These are phyloP conservation scores for Hypocreales sp. DNA, from an alignment of 2,329 filamentous ascomycete species.

Conservation along the genomic window DNA sequence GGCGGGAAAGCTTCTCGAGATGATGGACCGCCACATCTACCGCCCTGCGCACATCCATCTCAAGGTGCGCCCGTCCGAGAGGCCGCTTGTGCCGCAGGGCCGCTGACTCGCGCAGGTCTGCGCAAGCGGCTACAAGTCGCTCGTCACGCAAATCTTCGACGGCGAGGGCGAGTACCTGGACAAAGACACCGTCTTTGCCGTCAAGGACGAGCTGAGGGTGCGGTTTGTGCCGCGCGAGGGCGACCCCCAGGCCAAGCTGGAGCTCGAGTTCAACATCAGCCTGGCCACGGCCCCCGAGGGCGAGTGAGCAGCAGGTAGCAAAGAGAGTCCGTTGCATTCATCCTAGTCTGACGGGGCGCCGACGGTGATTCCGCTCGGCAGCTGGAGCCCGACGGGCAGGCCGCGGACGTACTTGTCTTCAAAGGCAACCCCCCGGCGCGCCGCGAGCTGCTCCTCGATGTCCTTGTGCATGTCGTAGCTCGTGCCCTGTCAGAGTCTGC, in stretches of 20 bases:
- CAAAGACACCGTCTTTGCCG: conserved; percentile 36
- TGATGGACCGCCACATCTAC: conserved; percentile 40
- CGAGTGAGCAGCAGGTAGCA: no score
- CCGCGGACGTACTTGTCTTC: conserved; percentile 23
- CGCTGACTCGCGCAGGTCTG: conserved; percentile 16
- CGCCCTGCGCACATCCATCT: conserved; percentile 47
- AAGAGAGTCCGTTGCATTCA: no score
- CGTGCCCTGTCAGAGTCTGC: not conserved
- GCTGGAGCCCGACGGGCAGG: conserved; percentile 28
- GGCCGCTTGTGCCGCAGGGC: not conserved
- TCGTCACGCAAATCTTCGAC: conserved; percentile 66
- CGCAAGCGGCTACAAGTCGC: conserved; percentile 44
- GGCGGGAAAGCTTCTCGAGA: conserved; percentile 30
- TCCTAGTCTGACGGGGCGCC: conserved; percentile 9
- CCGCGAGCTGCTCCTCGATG: conserved; percentile 30
- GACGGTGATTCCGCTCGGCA: conserved; percentile 30
- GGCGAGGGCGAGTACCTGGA: conserved; percentile 43
- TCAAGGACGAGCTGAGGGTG: conserved; percentile 33
- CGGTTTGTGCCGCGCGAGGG: conserved; percentile 21
- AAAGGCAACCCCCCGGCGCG: conserved; percentile 16
- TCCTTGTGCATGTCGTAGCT: conserved; percentile 46
- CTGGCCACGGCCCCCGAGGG: conserved; percentile 22
- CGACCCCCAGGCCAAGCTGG: conserved; percentile 33
- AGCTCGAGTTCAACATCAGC: conserved; percentile 46
- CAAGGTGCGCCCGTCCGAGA: conserved; percentile 20